Evolutionary conservation across 176 grass and related monocot genomes (phyloP).

Genomic region (Aegilops speltoides): DNA sequence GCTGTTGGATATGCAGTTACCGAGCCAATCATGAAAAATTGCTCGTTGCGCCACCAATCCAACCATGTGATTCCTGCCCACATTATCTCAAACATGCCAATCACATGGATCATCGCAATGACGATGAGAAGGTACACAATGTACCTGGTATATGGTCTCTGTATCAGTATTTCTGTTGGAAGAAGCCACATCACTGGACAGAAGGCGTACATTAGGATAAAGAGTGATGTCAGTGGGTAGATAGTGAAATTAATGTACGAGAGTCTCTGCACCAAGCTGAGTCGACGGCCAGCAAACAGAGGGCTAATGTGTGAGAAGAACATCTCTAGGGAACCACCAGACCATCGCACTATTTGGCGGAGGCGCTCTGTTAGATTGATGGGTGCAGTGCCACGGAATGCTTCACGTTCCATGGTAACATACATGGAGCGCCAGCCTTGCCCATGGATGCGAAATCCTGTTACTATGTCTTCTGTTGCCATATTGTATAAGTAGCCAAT

Average conservation of each 20-base stretch:
- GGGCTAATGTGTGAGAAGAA: slow-evolving; percentile 34
- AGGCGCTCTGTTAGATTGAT: slow-evolving; percentile 35
- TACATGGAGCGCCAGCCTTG: slow-evolving; percentile 30
- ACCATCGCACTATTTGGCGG: slow-evolving; percentile 23
- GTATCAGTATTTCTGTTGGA: not conserved
- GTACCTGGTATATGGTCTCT: slow-evolving; percentile 18
- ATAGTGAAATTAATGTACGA: slow-evolving; percentile 14
- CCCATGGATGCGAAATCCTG: slow-evolving; percentile 28
- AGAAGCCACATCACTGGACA: slow-evolving; percentile 30
- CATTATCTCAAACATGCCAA: slow-evolving; percentile 11
- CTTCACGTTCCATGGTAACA: not conserved
- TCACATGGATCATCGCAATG: slow-evolving; percentile 22
- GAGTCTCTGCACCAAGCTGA: slow-evolving; percentile 3
- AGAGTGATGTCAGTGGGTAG: slow-evolving; percentile 28
- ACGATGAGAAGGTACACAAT: not conserved
- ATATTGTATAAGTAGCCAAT: slow-evolving; percentile 38
- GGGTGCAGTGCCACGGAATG: slow-evolving; percentile 30
- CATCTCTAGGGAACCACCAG: slow-evolving; percentile 23
- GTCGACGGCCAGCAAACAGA: not conserved
- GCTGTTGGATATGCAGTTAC: slow-evolving; percentile 22
- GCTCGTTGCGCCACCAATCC: slow-evolving; percentile 34
- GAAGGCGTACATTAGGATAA: not conserved
- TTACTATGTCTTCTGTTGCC: slow-evolving; percentile 37
- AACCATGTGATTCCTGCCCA: slow-evolving; percentile 26
- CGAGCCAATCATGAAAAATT: slow-evolving; percentile 30